phyloP scores from a whole-genome alignment of 176 grass and related monocot species.

The Tuctoria greenei region DNA sequence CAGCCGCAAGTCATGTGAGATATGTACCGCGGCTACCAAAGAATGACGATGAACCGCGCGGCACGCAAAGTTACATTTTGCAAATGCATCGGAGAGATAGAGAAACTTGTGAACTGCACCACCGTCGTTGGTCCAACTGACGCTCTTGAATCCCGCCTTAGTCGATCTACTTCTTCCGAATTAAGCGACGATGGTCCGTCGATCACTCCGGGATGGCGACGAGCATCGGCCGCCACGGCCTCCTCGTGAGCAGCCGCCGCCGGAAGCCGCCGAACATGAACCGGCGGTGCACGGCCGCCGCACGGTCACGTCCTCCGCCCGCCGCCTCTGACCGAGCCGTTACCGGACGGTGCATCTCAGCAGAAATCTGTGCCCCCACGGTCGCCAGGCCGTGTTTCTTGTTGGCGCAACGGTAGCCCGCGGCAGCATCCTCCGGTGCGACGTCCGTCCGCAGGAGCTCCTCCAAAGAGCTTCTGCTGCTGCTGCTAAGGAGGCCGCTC shows the following conservation, averaged over 20 bases:
- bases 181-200: too few relatives aligned
- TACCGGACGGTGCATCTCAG: neutral
- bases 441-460: constrained; percentile 38
- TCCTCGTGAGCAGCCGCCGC: constrained; percentile 55
- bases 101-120: neutral
- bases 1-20: neutral
- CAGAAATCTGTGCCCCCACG: neutral
- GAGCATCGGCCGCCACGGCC: constrained; percentile 73
- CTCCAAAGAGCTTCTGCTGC: constrained; percentile 40
- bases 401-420: neutral
- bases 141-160: neutral
- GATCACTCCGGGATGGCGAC: constrained; percentile 86
- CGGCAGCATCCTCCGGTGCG: neutral
- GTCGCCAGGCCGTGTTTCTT: constrained; percentile 26
- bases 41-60: constrained; percentile 18
- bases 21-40: neutral
- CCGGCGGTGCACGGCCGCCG: constrained; percentile 30
- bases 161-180: neutral
- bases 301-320: neutral
- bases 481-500: constrained; percentile 37
- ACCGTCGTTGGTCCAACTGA: neutral
- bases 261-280: constrained; percentile 61
- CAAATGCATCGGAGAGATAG: neutral
- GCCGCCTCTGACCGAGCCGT: neutral
- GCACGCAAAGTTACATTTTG: constrained; percentile 32